Evolutionary conservation across 495 filamentous ascomycete species (phyloP).

Genomic region (Penicillium verhagenii): DNA sequence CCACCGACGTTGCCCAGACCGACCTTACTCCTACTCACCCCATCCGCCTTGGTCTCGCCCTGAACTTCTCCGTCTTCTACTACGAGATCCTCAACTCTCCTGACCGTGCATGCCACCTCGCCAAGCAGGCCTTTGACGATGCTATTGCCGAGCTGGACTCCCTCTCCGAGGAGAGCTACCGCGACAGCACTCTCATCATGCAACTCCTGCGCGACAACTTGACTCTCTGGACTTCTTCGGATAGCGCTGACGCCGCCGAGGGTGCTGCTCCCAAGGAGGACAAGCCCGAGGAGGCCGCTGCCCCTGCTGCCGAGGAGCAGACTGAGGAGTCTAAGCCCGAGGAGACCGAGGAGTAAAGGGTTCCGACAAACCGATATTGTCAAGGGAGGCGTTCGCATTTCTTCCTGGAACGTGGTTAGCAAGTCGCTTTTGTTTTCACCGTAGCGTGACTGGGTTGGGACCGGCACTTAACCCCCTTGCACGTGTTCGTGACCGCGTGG

Average conservation of each 20-base stretch:
- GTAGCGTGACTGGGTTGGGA: slow-evolving; percentile 43
- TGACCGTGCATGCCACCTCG: slow-evolving; percentile 96
- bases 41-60: slow-evolving; percentile 94
- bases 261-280: slow-evolving; percentile 62
- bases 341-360: slow-evolving; percentile 31
- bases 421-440: slow-evolving; percentile 39
- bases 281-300: slow-evolving; percentile 52
- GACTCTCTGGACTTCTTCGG: slow-evolving; percentile 98
- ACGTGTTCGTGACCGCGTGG: slow-evolving; percentile 42
- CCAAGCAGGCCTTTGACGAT: slow-evolving; percentile 99
- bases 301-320: slow-evolving; percentile 42
- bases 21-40: slow-evolving; percentile 98
- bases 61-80: slow-evolving; percentile 99
- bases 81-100: slow-evolving; percentile 99
- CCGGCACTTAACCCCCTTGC: slow-evolving; percentile 38
- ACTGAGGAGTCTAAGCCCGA: slow-evolving; percentile 44
- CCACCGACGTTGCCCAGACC: slow-evolving; percentile 96
- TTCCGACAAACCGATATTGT: slow-evolving; percentile 22
- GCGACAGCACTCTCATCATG: slow-evolving; percentile 99
- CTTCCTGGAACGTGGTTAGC: slow-evolving; percentile 41
- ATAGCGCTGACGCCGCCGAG: slow-evolving; percentile 82
- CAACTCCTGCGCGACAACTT: slow-evolving; percentile 99
- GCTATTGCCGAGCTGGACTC: slow-evolving; percentile 99
- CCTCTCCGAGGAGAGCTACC: slow-evolving; percentile 97
- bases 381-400: slow-evolving; percentile 39